Percentiles rank a stretch among this genome's conserved stretches.
Evolutionary conservation across 2,329 filamentous ascomycete species (phyloP).

Genomic region (Rhexocercosporidium sp.): DNA sequence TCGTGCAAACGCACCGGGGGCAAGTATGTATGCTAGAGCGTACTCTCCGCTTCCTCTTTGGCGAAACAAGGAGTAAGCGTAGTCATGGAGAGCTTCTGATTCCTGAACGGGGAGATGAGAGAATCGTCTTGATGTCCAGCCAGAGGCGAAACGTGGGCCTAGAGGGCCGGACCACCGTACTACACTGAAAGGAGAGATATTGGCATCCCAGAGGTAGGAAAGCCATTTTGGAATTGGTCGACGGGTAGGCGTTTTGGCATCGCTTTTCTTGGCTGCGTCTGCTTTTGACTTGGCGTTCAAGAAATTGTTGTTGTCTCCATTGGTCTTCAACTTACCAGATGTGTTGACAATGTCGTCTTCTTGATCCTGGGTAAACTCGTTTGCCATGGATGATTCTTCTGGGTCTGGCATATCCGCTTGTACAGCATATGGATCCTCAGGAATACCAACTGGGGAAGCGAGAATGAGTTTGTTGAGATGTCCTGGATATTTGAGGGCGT

Average conservation of each 20-base stretch:
- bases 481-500: conserved; percentile 95
- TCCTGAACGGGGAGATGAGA: conserved; percentile 83
- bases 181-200: conserved; percentile 92
- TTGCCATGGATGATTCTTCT: conserved; percentile 71
- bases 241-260: conserved; percentile 43
- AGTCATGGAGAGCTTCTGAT: conserved; percentile 85
- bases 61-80: conserved; percentile 92
- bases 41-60: conserved; percentile 94
- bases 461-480: conserved; percentile 95
- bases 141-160: conserved; percentile 88
- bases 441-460: conserved; percentile 91
- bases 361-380: conserved; percentile 82
- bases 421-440: conserved; percentile 90
- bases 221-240: conserved; percentile 82
- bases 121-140: conserved; percentile 93
- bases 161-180: conserved; percentile 88
- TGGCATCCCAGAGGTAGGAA: conserved; percentile 94
- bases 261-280: conserved; percentile 41
- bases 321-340: conserved; percentile 41
- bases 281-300: conserved; percentile 53
- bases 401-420: conserved; percentile 81
- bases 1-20: conserved; percentile 90
- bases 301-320: conserved; percentile 55
- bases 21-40: conserved; percentile 88
- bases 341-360: conserved; percentile 50